phyloP scores from a whole-genome alignment of 345 rosid genomes.

The Syzygium grande region DNA sequence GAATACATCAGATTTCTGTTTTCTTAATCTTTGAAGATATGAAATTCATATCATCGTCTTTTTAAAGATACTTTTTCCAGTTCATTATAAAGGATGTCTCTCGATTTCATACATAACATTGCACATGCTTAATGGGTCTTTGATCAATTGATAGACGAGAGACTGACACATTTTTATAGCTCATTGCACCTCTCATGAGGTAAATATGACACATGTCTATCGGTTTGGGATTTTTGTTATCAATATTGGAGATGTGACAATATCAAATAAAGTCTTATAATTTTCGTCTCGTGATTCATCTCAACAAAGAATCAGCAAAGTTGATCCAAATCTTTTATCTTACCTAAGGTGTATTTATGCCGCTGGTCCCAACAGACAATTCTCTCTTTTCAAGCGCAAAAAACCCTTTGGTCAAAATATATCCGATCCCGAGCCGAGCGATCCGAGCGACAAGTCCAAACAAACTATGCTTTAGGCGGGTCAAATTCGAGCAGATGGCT shows the following conservation, averaged over 20 bases:
- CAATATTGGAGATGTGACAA: not conserved
- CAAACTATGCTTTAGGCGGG: not conserved
- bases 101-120: not conserved
- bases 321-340: not conserved
- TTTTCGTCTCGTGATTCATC: not conserved
- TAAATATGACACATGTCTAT: not conserved
- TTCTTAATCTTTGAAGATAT: too few relatives aligned
- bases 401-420: not conserved
- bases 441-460: not conserved
- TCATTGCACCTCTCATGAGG: not conserved
- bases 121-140: not conserved
- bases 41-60: not conserved
- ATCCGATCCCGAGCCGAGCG: not conserved
- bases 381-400: not conserved
- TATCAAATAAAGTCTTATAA: not conserved
- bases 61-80: not conserved
- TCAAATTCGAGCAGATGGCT: not conserved
- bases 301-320: not conserved
- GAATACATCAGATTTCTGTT: too few relatives aligned
- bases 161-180: not conserved
- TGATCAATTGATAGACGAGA: not conserved
- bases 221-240: accelerated
- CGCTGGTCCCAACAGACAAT: too few relatives aligned
- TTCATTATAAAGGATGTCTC: not conserved
- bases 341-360: not conserved